Base-by-base conservation (phyloP, 176 grass and related monocot species). In the Oryza officinalis region DNA sequence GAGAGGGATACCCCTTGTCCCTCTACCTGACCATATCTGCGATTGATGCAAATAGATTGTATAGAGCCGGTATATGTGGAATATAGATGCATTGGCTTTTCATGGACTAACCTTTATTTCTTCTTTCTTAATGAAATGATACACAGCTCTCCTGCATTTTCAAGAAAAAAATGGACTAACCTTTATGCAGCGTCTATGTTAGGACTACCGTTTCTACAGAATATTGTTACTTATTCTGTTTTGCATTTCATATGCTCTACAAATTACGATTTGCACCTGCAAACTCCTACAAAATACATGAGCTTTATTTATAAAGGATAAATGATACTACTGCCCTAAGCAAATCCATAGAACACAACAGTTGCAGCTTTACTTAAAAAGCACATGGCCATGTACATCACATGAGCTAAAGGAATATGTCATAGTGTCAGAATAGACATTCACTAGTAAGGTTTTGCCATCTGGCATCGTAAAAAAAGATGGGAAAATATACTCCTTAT, bases 311-410 rank as follows among this genome's bases (percentile, higher is more conserved):
- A 38, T 38, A 38, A 38, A 38, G 37, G 37, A 38, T 38, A 38
- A 38, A 38, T 38, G 37, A 38, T 38, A 46, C 27, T 75, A 10
- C 37, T 35, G 0, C 30, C 27, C 26, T 47, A 65, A 30, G 4
- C 37, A 65, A 61, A 14, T 79, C 25, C 13, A 79, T 5, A 67
- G 40, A 79, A 79, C 63, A 67, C 27, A 23, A 66, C 17, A 65
- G 27, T 67, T 80, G 43, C 28, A 74, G 71, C 17, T 50, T 74
- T 8, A 74, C 30, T 66, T 74, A 32, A 75, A 25, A 54, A 54
- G 32, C 13, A 60, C 74, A 76, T 60, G 20, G 4, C 18, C 74
- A 37, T 76, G 31, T 23, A 59, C 50, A 69, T 32, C 25, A 38
- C 13, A 66, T 32, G 45, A 74, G 14, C 18, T 20, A 52, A 66